Evolutionary conservation across 1,139 yeast genomes (phyloP).

Genomic region (Wickerhamomyces sp.): DNA sequence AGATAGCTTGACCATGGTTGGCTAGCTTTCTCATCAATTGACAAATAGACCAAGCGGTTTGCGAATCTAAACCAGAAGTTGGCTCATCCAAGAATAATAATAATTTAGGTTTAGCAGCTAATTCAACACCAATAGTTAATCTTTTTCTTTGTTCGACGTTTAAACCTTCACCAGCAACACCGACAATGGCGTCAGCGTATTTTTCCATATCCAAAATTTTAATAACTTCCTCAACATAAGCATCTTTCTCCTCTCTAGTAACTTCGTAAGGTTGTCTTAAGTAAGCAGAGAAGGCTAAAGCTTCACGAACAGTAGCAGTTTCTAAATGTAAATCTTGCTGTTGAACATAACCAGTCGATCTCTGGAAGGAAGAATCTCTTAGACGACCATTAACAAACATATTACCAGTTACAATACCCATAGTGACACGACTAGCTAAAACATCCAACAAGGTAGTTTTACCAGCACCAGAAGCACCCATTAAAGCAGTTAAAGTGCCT

Average conservation of each 20-base stretch:
- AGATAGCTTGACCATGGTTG: constrained; percentile 74
- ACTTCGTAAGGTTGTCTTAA: constrained; percentile 62
- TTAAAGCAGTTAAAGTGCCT: constrained; percentile 68
- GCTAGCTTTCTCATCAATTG: constrained; percentile 72
- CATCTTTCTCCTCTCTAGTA: constrained; percentile 56
- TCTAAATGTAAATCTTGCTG: constrained; percentile 75
- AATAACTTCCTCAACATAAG: constrained; percentile 69
- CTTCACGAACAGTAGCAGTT: constrained; percentile 79
- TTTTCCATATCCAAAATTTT: constrained; percentile 64
- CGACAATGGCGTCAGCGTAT: constrained; percentile 80
- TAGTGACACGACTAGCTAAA: constrained; percentile 71
- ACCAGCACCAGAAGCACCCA: constrained; percentile 93
- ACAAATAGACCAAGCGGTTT: constrained; percentile 86
- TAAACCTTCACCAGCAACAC: constrained; percentile 75
- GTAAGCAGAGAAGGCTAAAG: constrained; percentile 66
- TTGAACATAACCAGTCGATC: constrained; percentile 80
- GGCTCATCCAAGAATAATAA: constrained; percentile 85
- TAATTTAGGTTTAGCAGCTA: constrained; percentile 81
- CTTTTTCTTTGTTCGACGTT: constrained; percentile 87
- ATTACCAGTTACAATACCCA: constrained; percentile 74
- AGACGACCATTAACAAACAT: constrained; percentile 70
- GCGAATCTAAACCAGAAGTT: constrained; percentile 88
- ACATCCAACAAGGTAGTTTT: constrained; percentile 75
- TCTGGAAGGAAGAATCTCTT: constrained; percentile 70
- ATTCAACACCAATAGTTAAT: constrained; percentile 78